Conservation (phyloP, 2,329 filamentous ascomycete genomes). For the Blastomyces emzantsi region DNA sequence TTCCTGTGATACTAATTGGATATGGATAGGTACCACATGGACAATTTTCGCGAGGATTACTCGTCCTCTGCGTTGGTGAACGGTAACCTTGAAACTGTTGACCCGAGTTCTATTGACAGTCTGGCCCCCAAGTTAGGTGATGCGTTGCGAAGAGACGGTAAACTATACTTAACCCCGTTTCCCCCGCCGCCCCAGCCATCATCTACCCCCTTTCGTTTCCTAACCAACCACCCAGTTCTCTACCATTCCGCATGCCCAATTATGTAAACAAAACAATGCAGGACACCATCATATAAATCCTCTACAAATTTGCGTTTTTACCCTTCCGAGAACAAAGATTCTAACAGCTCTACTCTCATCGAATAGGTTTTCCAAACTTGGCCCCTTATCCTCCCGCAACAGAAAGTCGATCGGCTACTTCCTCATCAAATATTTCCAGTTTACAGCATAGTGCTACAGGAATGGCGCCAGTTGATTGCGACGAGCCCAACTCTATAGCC, state of each 20-base stretch:
- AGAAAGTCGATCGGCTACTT: not conserved
- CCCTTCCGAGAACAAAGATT: not conserved
- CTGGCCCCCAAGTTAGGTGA: not conserved
- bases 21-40: not conserved
- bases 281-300: not conserved
- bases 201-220: slow-evolving; percentile 1
- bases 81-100: not conserved
- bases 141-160: not conserved
- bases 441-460: not conserved
- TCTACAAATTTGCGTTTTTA: not conserved
- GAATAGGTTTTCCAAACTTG: not conserved
- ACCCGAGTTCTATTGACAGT: not conserved
- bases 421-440: not conserved
- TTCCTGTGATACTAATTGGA: not conserved
- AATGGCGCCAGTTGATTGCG: not conserved
- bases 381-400: not conserved
- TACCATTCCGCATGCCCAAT: too few relatives aligned
- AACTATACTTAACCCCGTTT: not conserved
- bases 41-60: not conserved
- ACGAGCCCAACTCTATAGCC: not conserved
- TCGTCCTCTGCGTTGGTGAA: not conserved
- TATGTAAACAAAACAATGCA: not conserved
- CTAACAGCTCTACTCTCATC: not conserved
- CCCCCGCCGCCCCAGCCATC: too few relatives aligned
- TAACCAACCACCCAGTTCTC: not conserved